Evolutionary conservation across 352 stramenopile species (phyloP).

Genomic region (Blastocystis sp.): DNA sequence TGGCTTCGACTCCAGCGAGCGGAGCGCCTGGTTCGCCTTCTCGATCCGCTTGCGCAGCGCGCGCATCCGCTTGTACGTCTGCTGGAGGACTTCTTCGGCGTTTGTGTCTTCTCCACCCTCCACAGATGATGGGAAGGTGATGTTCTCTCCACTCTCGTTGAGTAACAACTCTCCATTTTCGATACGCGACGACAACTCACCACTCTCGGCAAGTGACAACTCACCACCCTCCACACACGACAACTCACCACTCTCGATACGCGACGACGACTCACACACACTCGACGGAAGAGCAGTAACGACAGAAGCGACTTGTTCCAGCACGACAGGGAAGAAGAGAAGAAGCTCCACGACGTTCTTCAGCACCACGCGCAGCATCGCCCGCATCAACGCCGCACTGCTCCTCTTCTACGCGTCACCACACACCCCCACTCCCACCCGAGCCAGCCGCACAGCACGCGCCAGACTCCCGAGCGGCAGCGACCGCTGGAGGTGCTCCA

Average conservation of each 20-base stretch:
- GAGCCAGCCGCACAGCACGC: neutral
- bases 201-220: no score
- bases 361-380: neutral
- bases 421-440: neutral
- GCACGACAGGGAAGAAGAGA: conserved; percentile 10
- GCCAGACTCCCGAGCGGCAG: neutral
- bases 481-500: neutral
- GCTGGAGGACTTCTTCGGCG: neutral
- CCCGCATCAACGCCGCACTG: neutral
- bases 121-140: no score
- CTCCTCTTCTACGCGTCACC: neutral
- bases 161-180: no score
- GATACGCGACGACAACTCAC: no score
- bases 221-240: no score
- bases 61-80: neutral
- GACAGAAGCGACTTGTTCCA: neutral
- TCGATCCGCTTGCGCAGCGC: conserved; percentile 40
- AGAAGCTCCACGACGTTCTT: neutral
- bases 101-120: neutral
- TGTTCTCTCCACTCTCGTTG: no score
- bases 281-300: neutral
- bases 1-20: neutral
- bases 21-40: neutral
- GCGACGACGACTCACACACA: no score
- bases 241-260: no score